Conservation (phyloP, 2,329 filamentous ascomycete species). For the Emergomyces africanus region DNA sequence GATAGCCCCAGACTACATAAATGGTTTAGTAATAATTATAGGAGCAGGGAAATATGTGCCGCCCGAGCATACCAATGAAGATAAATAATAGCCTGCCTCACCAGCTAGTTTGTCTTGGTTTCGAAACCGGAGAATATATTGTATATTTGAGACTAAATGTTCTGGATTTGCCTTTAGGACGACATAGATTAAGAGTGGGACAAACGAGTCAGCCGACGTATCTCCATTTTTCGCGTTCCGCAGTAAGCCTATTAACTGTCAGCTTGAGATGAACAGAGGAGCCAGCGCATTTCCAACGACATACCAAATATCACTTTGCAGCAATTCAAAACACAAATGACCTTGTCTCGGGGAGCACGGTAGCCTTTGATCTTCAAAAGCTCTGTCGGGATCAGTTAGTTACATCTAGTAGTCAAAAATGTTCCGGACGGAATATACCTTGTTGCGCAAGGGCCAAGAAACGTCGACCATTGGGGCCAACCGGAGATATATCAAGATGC, state of each 20-base stretch:
- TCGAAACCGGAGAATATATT: conserved; percentile 92
- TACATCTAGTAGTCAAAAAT: not conserved
- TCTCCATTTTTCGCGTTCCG: conserved; percentile 79
- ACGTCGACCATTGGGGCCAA: conserved; percentile 73
- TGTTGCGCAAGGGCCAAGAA: conserved; percentile 85
- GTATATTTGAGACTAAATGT: conserved; percentile 91
- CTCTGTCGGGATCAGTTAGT: conserved; percentile 44
- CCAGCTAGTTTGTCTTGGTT: conserved; percentile 95
- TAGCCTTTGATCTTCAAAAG: conserved; percentile 94
- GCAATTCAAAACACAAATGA: conserved; percentile 95
- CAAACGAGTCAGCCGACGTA: conserved; percentile 91
- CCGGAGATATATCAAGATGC: conserved; percentile 79
- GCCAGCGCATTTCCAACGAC: conserved; percentile 13
- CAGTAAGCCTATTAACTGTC: conserved; percentile 50
- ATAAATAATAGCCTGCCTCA: conserved; percentile 97
- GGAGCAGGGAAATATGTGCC: conserved; percentile 1
- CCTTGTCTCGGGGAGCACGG: conserved; percentile 91
- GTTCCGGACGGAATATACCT: conserved; percentile 37
- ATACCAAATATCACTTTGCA: conserved; percentile 98
- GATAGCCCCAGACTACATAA: conserved; percentile 54
- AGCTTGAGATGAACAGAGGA: conserved; percentile 5
- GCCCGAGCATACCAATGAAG: conserved; percentile 55
- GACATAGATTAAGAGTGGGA: conserved; percentile 89
- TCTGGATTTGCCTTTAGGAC: conserved; percentile 91
- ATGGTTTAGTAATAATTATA: conserved; percentile 6